These are phyloP conservation scores for Chlorella variabilis DNA, from an alignment of 163 green algal species.

Conservation along the genomic window DNA sequence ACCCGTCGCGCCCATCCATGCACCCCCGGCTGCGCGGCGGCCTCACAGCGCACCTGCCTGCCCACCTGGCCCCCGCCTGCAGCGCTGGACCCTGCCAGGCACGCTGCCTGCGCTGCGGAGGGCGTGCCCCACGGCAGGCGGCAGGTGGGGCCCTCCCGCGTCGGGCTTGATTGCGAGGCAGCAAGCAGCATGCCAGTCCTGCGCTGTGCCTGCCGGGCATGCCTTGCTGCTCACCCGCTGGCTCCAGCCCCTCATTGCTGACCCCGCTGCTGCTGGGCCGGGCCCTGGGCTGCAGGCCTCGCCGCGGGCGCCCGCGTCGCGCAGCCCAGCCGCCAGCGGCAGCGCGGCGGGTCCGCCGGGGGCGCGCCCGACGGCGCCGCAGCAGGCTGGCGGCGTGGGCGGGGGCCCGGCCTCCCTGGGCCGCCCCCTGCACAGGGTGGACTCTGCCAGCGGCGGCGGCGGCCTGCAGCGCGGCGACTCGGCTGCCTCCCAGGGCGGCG, in stretches of 20 bases:
- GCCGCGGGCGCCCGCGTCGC: neutral
- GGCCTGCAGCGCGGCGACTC: constrained; percentile 28
- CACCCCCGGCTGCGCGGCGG: no score
- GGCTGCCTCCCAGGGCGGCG: constrained; percentile 11
- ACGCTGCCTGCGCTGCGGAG: constrained; percentile 9
- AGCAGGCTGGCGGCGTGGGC: no score
- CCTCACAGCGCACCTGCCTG: neutral
- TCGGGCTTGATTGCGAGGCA: no score
- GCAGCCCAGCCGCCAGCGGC: neutral
- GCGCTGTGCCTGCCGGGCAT: no score
- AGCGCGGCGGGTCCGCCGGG: neutral
- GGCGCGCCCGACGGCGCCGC: neutral
- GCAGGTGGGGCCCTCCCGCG: neutral
- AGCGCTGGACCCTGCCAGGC: constrained; percentile 15
- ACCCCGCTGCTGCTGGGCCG: no score
- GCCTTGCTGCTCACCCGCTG: no score
- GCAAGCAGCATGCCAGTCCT: no score
- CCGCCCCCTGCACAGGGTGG: neutral
- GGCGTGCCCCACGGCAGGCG: constrained; percentile 1
- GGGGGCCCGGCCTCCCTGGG: no score
- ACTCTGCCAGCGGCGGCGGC: constrained; percentile 5
- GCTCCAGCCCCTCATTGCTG: no score
- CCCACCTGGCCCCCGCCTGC: neutral
- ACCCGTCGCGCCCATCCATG: no score
- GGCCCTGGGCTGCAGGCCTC: neutral